Conservation (phyloP, 768 basidiomycete genomes). For the Termitomyces sp. region DNA sequence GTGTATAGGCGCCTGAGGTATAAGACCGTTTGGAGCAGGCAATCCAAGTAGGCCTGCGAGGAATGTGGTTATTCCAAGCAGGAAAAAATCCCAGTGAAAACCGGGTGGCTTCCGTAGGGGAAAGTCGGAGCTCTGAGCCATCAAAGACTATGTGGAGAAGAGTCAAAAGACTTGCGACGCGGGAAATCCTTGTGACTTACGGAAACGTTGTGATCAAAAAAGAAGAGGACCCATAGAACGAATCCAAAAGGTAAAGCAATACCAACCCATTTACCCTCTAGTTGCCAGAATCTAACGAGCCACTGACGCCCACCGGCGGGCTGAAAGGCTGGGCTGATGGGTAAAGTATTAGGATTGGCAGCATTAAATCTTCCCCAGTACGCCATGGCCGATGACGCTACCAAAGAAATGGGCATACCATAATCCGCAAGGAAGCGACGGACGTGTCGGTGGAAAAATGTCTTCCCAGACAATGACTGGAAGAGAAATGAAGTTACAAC, state of each 20-base stretch:
- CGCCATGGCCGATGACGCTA: conserved; percentile 70
- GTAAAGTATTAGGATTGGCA: conserved; percentile 59
- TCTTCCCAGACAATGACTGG: conserved; percentile 52
- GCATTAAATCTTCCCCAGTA: conserved; percentile 80
- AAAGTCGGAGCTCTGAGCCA: conserved; percentile 87
- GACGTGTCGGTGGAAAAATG: conserved; percentile 68
- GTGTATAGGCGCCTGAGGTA: conserved; percentile 91
- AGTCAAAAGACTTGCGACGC: not conserved
- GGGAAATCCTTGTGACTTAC: conserved; percentile 35
- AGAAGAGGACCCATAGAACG: conserved; percentile 86
- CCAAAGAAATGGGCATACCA: conserved; percentile 83
- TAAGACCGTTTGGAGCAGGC: conserved; percentile 82
- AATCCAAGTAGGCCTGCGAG: conserved; percentile 81
- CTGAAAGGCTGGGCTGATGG: conserved; percentile 61
- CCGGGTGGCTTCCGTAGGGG: conserved; percentile 88
- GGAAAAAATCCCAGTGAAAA: conserved; percentile 85
- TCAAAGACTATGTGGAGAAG: conserved; percentile 56
- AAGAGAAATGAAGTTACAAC: conserved; percentile 71
- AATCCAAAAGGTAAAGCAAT: conserved; percentile 88
- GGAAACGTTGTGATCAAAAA: conserved; percentile 93
- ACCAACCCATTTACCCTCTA: conserved; percentile 85
- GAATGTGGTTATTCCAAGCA: conserved; percentile 87
- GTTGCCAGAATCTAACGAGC: conserved; percentile 86
- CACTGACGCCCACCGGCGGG: conserved; percentile 70
- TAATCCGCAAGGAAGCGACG: conserved; percentile 80